phyloP scores from a whole-genome alignment of 192 early-diverging fungal species.

The Umbelopsis ramanniana region DNA sequence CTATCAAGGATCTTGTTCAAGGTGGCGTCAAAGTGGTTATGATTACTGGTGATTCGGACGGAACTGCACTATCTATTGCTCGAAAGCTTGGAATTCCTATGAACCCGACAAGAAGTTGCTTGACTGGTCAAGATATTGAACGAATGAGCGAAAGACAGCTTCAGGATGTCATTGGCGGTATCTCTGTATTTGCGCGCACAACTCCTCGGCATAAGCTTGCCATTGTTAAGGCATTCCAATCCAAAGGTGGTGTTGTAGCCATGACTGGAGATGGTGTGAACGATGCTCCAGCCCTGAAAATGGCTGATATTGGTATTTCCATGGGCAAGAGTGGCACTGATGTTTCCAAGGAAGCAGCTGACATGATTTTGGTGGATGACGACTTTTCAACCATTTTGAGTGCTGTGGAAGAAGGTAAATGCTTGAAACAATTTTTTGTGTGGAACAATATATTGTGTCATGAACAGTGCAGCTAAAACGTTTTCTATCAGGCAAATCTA shows the following conservation, averaged over 20 bases:
- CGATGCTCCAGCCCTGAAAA: no score
- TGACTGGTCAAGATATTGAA: conserved; percentile 76
- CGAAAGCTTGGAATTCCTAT: conserved; percentile 81
- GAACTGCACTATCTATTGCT: conserved; percentile 90
- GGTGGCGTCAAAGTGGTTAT: conserved; percentile 93
- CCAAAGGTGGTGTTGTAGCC: conserved; percentile 85
- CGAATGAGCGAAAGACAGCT: conserved; percentile 66
- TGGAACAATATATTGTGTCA: background rate
- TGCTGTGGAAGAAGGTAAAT: conserved; percentile 92
- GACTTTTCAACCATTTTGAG: conserved; percentile 91
- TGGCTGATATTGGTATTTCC: no score
- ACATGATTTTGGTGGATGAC: conserved; percentile 97
- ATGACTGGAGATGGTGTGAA: no score
- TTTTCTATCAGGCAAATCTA: conserved; percentile 75
- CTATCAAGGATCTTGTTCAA: conserved; percentile 70
- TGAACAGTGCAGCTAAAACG: background rate
- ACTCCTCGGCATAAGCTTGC: conserved; percentile 90
- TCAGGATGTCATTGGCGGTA: conserved; percentile 60
- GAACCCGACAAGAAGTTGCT: conserved; percentile 62
- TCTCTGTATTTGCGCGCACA: conserved; percentile 80
- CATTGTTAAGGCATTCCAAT: conserved; percentile 89
- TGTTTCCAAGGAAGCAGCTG: conserved; percentile 95
- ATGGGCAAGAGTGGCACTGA: conserved; percentile 97
- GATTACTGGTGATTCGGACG: conserved; percentile 97
- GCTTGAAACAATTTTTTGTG: background rate